Evolutionary conservation across 1,284 basidiomycete genomes (phyloP).

Genomic region (Mrakiaceae sp.): DNA sequence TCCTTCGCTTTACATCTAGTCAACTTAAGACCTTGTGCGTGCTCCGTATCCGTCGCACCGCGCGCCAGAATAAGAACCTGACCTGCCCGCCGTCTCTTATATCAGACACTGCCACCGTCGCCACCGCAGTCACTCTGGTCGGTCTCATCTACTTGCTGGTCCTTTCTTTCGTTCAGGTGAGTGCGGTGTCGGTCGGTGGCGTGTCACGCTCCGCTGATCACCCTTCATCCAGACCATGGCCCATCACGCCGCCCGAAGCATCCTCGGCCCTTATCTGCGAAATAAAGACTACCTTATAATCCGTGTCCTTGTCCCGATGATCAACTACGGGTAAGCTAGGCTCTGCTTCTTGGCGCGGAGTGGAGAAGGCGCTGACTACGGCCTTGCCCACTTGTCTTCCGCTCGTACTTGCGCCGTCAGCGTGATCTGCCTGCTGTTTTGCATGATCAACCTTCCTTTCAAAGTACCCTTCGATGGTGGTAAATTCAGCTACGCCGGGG

Average conservation of each 20-base stretch:
- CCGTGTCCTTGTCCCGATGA: constrained; percentile 45
- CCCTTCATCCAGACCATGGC: constrained; percentile 35
- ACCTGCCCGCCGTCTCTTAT: too few relatives aligned
- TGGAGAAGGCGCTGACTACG: too few relatives aligned
- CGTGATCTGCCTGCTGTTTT: constrained; percentile 51
- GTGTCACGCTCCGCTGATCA: constrained; percentile 26
- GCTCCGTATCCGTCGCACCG: too few relatives aligned
- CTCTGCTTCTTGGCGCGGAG: too few relatives aligned
- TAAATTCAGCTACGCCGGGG: constrained; percentile 38
- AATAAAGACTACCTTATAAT: constrained; percentile 46
- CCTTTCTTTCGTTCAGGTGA: constrained; percentile 34
- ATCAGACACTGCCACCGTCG: constrained; percentile 42
- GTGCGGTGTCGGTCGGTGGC: constrained; percentile 17
- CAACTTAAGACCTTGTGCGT: too few relatives aligned
- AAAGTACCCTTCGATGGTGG: constrained; percentile 39
- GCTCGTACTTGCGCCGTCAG: constrained; percentile 22
- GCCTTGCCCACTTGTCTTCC: background rate
- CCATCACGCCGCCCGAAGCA: constrained; percentile 37
- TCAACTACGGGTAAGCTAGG: constrained; percentile 39
- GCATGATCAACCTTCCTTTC: constrained; percentile 52
- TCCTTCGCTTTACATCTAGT: constrained; percentile 24
- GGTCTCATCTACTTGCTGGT: constrained; percentile 59
- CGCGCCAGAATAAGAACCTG: too few relatives aligned
- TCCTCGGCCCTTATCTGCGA: constrained; percentile 40
- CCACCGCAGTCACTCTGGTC: constrained; percentile 58